These are phyloP conservation scores for Coemansia sp. DNA, from an alignment of 192 early-diverging fungal genomes.

Conservation along the genomic window DNA sequence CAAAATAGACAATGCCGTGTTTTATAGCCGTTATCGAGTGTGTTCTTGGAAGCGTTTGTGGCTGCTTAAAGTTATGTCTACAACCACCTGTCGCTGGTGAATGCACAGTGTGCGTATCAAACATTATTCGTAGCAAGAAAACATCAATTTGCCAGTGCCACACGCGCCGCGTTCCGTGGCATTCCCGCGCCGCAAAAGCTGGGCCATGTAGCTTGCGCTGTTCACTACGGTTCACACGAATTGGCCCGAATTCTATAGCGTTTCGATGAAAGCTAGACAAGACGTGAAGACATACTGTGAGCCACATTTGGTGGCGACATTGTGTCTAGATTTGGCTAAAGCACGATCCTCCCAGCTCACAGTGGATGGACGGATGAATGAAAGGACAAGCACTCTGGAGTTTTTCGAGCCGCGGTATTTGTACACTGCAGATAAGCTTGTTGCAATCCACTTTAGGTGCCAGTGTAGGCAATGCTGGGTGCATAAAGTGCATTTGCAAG, in stretches of 20 bases:
- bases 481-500: background rate
- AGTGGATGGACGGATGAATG: background rate
- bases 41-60: background rate
- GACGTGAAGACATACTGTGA: background rate
- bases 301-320: constrained; percentile 7
- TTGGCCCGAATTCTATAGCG: background rate
- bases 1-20: background rate
- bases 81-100: background rate
- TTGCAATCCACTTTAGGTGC: background rate
- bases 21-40: background rate
- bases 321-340: background rate
- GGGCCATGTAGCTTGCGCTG: background rate
- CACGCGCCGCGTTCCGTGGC: background rate
- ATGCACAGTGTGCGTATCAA: background rate
- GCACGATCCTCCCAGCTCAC: constrained; percentile 1
- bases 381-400: background rate
- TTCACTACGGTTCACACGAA: background rate
- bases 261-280: background rate
- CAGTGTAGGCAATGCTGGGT: background rate
- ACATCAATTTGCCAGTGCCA: background rate
- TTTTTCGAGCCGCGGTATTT: background rate
- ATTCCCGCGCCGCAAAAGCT: constrained; percentile 3
- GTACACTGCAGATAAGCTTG: background rate
- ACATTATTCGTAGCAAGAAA: background rate
- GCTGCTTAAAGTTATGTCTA: background rate